phyloP scores from a whole-genome alignment of 2,329 filamentous ascomycete species.

The Tolypocladium inflatum region DNA sequence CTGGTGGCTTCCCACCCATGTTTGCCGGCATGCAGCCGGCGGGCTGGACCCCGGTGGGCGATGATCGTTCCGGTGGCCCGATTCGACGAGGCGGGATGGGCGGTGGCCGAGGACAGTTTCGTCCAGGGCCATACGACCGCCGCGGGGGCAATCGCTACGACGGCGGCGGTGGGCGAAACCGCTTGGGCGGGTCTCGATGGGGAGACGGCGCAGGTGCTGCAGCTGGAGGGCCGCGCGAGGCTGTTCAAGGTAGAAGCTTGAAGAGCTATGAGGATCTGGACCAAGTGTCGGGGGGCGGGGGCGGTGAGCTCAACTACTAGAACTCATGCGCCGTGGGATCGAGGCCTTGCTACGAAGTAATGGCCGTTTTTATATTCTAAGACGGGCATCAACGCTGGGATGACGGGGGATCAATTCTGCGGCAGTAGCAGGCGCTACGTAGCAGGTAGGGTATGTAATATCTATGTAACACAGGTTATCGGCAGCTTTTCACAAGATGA shows the following conservation, averaged over 20 bases:
- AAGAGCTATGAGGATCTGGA: constrained; percentile 98
- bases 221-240: constrained; percentile 77
- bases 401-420: neutral
- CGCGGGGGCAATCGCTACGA: constrained; percentile 47
- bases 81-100: constrained; percentile 56
- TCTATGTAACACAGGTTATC: neutral
- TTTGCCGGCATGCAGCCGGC: constrained; percentile 41
- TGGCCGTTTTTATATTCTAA: neutral
- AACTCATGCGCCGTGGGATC: neutral
- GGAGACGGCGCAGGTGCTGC: constrained; percentile 68
- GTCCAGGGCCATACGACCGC: constrained; percentile 66
- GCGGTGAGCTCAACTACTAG: constrained; percentile 86
- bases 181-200: constrained; percentile 50
- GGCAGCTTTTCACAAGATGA: neutral
- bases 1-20: constrained; percentile 41
- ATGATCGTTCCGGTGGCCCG: constrained; percentile 55
- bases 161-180: constrained; percentile 44
- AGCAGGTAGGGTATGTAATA: neutral
- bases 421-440: neutral
- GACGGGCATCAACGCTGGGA: neutral
- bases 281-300: constrained; percentile 64
- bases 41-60: constrained; percentile 41
- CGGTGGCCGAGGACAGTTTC: constrained; percentile 43
- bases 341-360: neutral
- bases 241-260: constrained; percentile 82